Evolutionary conservation across 202 grass and related monocot genomes (phyloP).

Genomic region (Panicum virgatum): DNA sequence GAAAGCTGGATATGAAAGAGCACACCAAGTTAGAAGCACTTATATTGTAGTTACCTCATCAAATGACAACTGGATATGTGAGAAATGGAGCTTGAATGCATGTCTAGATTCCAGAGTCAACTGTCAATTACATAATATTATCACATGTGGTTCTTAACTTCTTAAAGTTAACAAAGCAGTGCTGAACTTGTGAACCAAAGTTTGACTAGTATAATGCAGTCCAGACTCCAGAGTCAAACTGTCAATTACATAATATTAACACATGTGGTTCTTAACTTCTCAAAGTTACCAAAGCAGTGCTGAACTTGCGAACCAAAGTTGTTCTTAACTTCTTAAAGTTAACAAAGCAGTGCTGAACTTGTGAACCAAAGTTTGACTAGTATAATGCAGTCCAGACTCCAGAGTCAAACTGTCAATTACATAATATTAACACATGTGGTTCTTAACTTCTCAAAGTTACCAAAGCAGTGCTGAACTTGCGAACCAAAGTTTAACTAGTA

Average conservation of each 20-base stretch:
- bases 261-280: background rate
- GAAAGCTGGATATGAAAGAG: background rate
- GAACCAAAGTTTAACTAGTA: background rate
- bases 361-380: background rate
- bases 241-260: background rate
- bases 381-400: too few species aligned
- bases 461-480: background rate
- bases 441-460: constrained; percentile 22
- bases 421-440: background rate
- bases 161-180: constrained; percentile 1
- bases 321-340: constrained; percentile 19
- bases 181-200: background rate
- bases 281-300: background rate
- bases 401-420: background rate
- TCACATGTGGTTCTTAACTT: background rate
- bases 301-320: background rate
- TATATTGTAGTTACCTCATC: background rate
- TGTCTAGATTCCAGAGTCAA: background rate
- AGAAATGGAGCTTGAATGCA: background rate
- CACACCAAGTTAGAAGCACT: background rate
- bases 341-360: background rate
- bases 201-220: too few species aligned
- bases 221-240: too few species aligned
- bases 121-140: background rate
- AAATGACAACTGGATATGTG: background rate